Evolutionary conservation across 441 rosid genomes (phyloP).

Genomic region (Gossypium schwendimanii): DNA sequence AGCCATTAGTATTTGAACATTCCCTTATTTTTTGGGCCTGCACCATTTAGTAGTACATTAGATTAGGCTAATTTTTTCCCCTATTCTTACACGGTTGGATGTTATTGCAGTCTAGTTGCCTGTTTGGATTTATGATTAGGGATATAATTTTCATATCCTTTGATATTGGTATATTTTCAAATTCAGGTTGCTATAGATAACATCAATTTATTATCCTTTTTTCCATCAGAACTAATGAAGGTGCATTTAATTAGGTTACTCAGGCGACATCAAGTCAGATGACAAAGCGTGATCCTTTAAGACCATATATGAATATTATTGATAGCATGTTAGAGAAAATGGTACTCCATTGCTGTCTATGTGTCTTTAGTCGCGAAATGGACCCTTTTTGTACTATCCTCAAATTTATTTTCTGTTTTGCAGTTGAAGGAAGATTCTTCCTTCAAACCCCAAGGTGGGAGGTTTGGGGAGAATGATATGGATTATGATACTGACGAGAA

Average conservation of each 20-base stretch:
- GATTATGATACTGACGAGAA: constrained; percentile 80
- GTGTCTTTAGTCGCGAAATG: neutral
- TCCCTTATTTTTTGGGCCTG: neutral
- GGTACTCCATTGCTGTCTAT: constrained; percentile 30
- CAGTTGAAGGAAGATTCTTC: constrained; percentile 66
- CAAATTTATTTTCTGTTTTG: constrained; percentile 10
- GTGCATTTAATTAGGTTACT: constrained; percentile 45
- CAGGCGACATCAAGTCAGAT: constrained; percentile 84
- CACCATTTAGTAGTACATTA: neutral
- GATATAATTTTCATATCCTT: constrained; percentile 1
- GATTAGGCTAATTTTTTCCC: neutral
- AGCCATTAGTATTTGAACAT: neutral
- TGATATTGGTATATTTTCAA: constrained; percentile 6
- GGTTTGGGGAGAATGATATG: constrained; percentile 83
- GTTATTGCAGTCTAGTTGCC: neutral
- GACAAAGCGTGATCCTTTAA: constrained; percentile 75
- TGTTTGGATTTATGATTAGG: neutral
- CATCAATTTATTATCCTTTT: neutral
- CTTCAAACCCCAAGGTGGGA: constrained; percentile 80
- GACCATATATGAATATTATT: constrained; percentile 71
- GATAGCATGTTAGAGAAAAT: constrained; percentile 57
- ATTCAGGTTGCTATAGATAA: neutral
- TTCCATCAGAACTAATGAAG: constrained; percentile 2
- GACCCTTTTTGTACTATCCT: constrained; percentile 9
- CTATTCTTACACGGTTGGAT: neutral